Percentiles rank a stretch among this genome's conserved stretches.
These are phyloP conservation scores for Aleurites moluccanus DNA, from an alignment of 441 rosid species.

Conservation along the genomic window DNA sequence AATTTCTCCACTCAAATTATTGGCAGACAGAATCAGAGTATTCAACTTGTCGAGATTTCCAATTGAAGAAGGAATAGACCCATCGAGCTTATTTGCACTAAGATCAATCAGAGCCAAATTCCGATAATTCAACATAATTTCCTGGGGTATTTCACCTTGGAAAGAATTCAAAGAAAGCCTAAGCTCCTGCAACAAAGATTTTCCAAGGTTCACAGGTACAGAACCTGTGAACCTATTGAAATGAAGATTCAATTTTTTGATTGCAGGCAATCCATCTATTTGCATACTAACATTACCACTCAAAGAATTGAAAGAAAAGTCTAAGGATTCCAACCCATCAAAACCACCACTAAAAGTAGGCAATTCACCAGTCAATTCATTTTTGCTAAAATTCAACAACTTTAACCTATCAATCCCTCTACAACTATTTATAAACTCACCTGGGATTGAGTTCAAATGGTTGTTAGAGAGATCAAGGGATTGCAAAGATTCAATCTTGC, in stretches of 20 bases:
- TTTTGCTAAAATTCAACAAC: constrained; percentile 54
- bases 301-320: constrained; percentile 49
- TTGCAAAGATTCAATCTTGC: constrained; percentile 53
- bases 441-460: constrained; percentile 45
- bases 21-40: constrained; percentile 51
- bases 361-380: constrained; percentile 36
- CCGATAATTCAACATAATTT: constrained; percentile 31
- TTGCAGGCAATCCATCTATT: constrained; percentile 48
- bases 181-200: constrained; percentile 42
- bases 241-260: constrained; percentile 49
- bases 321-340: constrained; percentile 48
- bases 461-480: constrained; percentile 58
- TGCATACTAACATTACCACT: constrained; percentile 37
- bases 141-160: constrained; percentile 48
- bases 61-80: constrained; percentile 50
- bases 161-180: constrained; percentile 40
- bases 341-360: constrained; percentile 49
- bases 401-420: constrained; percentile 42
- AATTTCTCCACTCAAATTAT: constrained; percentile 42
- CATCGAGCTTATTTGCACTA: constrained; percentile 42
- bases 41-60: constrained; percentile 50
- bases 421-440: constrained; percentile 42
- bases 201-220: constrained; percentile 45
- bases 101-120: constrained; percentile 55
- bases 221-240: constrained; percentile 38